These are phyloP conservation scores for Ogataea henricii DNA, from an alignment of 805 yeast species.

Conservation along the genomic window DNA sequence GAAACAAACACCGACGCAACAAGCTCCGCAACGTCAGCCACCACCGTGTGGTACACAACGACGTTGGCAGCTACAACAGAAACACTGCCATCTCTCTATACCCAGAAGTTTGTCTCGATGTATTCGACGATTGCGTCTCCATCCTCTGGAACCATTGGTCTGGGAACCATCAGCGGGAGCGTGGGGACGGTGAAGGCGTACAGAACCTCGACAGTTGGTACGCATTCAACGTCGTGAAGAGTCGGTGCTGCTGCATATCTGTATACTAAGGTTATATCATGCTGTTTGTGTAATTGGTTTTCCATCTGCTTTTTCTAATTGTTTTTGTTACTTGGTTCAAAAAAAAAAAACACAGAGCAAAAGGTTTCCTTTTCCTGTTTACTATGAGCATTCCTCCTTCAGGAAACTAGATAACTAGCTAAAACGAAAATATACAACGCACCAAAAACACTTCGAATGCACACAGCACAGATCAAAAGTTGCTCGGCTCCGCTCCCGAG, in stretches of 20 bases:
- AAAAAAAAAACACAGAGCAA: too few relatives aligned
- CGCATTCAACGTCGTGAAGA: neutral
- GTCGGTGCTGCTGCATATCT: too few relatives aligned
- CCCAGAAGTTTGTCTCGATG: conserved; percentile 50
- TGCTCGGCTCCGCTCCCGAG: conserved; percentile 1
- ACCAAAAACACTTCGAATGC: conserved; percentile 3
- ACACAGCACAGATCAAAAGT: conserved; percentile 8
- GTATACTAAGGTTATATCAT: neutral
- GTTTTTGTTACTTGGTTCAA: neutral
- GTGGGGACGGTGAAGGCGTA: conserved; percentile 62
- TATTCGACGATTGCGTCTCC: conserved; percentile 48
- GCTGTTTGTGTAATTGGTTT: neutral
- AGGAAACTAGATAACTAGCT: conserved; percentile 5
- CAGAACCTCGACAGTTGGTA: conserved; percentile 40
- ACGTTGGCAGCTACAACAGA: conserved; percentile 54
- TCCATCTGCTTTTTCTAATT: neutral
- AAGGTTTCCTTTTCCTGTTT: neutral
- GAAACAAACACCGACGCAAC: conserved; percentile 11
- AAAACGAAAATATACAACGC: conserved; percentile 7
- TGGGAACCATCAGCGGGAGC: conserved; percentile 69
- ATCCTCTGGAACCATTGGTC: conserved; percentile 68
- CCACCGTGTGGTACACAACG: conserved; percentile 27
- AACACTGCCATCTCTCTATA: conserved; percentile 46
- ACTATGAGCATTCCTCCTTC: conserved; percentile 10
- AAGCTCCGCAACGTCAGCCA: conserved; percentile 21